Conservation (phyloP, 2,329 filamentous ascomycete genomes). For the Rhexocercosporidium sp. region DNA sequence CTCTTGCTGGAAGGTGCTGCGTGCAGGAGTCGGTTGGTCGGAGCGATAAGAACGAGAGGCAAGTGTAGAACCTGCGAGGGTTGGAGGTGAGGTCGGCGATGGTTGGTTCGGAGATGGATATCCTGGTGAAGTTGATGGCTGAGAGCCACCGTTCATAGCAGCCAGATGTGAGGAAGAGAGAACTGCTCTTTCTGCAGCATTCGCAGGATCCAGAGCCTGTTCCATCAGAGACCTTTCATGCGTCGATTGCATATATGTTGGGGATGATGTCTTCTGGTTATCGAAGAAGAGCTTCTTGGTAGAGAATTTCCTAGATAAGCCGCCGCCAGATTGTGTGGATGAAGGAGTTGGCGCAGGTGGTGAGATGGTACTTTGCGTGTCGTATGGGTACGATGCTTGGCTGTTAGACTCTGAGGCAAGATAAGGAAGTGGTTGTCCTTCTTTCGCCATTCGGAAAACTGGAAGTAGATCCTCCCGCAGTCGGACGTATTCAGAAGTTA, state of each 20-base stretch:
- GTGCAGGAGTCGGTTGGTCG: slow-evolving; percentile 58
- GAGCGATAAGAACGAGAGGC: slow-evolving; percentile 64
- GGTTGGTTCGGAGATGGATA: slow-evolving; percentile 71
- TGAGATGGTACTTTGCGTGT: slow-evolving; percentile 53
- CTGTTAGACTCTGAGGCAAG: slow-evolving; percentile 33
- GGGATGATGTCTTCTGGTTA: slow-evolving; percentile 78
- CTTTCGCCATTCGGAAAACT: slow-evolving; percentile 87
- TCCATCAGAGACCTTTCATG: slow-evolving; percentile 70
- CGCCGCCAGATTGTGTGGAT: slow-evolving; percentile 55
- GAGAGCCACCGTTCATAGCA: slow-evolving; percentile 68
- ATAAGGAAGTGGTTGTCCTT: slow-evolving; percentile 83
- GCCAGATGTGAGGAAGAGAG: slow-evolving; percentile 72
- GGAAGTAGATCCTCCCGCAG: slow-evolving; percentile 91
- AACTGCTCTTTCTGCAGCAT: slow-evolving; percentile 69
- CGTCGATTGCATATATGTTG: slow-evolving; percentile 71
- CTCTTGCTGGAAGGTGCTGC: slow-evolving; percentile 60
- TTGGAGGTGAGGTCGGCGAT: slow-evolving; percentile 70
- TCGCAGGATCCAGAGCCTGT: slow-evolving; percentile 70
- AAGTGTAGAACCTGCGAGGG: slow-evolving; percentile 50
- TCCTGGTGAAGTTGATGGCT: slow-evolving; percentile 58
- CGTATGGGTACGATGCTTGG: slow-evolving; percentile 54
- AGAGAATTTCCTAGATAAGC: slow-evolving; percentile 73
- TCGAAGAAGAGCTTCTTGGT: slow-evolving; percentile 78
- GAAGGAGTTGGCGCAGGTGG: slow-evolving; percentile 63
- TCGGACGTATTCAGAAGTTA: slow-evolving; percentile 87